A percentile compares a stretch with the other conserved stretches of the same genome.
These are phyloP conservation scores for Aspergillus tubingensis DNA, from an alignment of 2,329 filamentous ascomycete genomes.

Conservation along the genomic window DNA sequence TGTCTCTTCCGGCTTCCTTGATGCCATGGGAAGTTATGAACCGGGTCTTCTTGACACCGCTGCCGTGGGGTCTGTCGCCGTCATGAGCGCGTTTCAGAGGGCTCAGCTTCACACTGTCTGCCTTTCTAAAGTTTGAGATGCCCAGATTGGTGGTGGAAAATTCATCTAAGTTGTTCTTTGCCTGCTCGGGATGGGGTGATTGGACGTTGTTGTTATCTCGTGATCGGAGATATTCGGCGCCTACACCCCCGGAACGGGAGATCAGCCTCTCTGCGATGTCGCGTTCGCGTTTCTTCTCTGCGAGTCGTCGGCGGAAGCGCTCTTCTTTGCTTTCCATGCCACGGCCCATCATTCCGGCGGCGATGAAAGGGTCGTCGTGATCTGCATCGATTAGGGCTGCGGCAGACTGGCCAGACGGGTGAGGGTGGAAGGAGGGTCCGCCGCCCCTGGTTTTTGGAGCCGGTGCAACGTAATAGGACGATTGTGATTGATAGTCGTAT, in stretches of 20 bases:
- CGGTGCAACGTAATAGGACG: conserved; percentile 49
- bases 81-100: conserved; percentile 44
- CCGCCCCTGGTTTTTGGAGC: conserved; percentile 27
- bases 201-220: conserved; percentile 29
- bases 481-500: conserved; percentile 45
- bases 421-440: conserved; percentile 24
- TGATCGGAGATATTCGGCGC: conserved; percentile 49
- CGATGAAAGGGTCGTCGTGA: conserved; percentile 45
- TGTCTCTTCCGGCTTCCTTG: conserved; percentile 73
- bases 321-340: conserved; percentile 46
- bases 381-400: conserved; percentile 46
- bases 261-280: conserved; percentile 48
- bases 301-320: conserved; percentile 45
- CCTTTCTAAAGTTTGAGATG: conserved; percentile 34
- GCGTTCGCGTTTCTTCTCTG: conserved; percentile 46
- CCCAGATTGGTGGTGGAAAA: conserved; percentile 24
- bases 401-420: conserved; percentile 34
- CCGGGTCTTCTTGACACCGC: conserved; percentile 66
- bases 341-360: conserved; percentile 41
- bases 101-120: conserved; percentile 43
- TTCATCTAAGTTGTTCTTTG: conserved; percentile 1
- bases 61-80: conserved; percentile 34
- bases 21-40: conserved; percentile 79
- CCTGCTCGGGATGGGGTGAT: conserved; percentile 6
- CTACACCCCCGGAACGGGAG: conserved; percentile 37